A percentile compares a stretch with the other conserved stretches of the same genome.
Evolutionary conservation across 2,329 filamentous ascomycete species (phyloP).

Genomic region (Fusarium succisae): DNA sequence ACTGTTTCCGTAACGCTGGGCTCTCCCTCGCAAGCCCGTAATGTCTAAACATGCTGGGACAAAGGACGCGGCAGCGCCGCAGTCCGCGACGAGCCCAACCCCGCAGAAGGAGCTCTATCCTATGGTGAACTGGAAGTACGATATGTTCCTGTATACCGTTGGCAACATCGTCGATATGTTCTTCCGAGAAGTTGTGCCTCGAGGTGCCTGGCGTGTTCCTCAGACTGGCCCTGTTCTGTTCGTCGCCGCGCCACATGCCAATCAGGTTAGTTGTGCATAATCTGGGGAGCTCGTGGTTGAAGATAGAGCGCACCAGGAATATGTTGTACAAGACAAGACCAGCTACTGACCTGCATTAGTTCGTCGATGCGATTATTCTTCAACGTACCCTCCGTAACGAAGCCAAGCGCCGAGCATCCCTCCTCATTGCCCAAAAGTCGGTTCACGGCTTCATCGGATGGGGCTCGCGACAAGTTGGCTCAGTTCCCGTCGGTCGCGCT

Average conservation of each 20-base stretch:
- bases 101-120: constrained; percentile 67
- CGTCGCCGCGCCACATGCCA: constrained; percentile 95
- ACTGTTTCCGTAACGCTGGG: constrained; percentile 12
- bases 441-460: constrained; percentile 93
- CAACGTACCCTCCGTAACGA: constrained; percentile 91
- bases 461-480: constrained; percentile 84
- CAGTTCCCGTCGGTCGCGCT: constrained; percentile 91
- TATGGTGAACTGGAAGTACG: constrained; percentile 80
- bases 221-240: constrained; percentile 90
- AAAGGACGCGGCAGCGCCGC: constrained; percentile 38
- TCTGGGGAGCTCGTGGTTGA: background rate
- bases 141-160: constrained; percentile 79
- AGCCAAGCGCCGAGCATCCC: constrained; percentile 86
- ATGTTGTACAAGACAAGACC: background rate
- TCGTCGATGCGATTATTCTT: constrained; percentile 93
- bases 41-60: constrained; percentile 38
- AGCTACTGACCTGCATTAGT: constrained; percentile 61
- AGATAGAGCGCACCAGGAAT: background rate
- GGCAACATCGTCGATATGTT: constrained; percentile 92
- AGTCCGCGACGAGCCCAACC: constrained; percentile 37
- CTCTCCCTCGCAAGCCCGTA: constrained; percentile 12
- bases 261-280: constrained; percentile 70
- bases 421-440: constrained; percentile 94
- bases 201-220: constrained; percentile 94
- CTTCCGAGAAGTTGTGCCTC: constrained; percentile 96